Percentiles rank a stretch among this genome's conserved stretches.
These are phyloP conservation scores for Bacterosira constricta DNA, from an alignment of 108 stramenopile species.

Conservation along the genomic window DNA sequence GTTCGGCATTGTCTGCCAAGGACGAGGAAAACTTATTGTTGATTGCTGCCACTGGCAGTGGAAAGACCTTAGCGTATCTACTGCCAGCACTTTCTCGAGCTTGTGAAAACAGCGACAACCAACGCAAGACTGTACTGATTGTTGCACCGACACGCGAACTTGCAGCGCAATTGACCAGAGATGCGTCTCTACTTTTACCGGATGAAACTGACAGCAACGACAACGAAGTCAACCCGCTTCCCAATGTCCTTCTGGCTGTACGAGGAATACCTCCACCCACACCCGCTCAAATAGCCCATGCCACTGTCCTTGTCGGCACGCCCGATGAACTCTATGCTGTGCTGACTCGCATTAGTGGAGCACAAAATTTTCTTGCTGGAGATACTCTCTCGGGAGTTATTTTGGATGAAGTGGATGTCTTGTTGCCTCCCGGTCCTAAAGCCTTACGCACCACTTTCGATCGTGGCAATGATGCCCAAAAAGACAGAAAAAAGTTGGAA, in stretches of 20 bases:
- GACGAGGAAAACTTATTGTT: constrained; percentile 44
- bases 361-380: constrained; percentile 46
- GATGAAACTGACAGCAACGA: constrained; percentile 20
- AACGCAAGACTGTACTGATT: constrained; percentile 31
- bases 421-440: constrained; percentile 54
- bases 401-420: constrained; percentile 64
- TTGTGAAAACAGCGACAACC: not conserved
- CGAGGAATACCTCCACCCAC: constrained; percentile 50
- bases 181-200: constrained; percentile 39
- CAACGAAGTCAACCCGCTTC: not conserved
- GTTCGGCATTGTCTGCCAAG: constrained; percentile 41
- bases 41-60: constrained; percentile 56
- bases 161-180: constrained; percentile 49
- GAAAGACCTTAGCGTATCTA: constrained; percentile 54
- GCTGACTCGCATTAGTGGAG: constrained; percentile 51
- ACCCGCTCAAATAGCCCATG: constrained; percentile 28
- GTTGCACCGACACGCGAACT: constrained; percentile 54
- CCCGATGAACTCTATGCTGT: constrained; percentile 52
- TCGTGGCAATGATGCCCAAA: constrained; percentile 9
- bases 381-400: constrained; percentile 49
- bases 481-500: constrained; percentile 41
- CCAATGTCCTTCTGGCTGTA: constrained; percentile 48
- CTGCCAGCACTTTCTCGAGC: constrained; percentile 44
- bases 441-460: constrained; percentile 54
- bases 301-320: constrained; percentile 54